Evolutionary conservation across 345 rosid genomes (phyloP).

Genomic region (Citropsis articulata): DNA sequence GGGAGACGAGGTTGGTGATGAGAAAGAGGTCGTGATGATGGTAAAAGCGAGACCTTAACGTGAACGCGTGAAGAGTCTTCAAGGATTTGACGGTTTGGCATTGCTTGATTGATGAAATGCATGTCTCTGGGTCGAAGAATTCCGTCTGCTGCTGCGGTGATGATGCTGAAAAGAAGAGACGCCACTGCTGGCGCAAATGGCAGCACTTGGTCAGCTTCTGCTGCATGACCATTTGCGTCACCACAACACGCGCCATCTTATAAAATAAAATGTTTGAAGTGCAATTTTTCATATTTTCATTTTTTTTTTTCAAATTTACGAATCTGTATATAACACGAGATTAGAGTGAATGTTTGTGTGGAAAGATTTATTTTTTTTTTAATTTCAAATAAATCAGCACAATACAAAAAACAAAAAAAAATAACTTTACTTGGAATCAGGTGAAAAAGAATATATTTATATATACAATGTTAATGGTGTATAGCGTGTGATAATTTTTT

Average conservation of each 20-base stretch:
- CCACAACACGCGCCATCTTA: not conserved
- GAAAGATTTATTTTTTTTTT: not conserved
- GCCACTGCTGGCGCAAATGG: not conserved
- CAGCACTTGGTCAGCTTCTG: not conserved
- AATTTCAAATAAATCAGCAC: no score
- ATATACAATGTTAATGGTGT: not conserved
- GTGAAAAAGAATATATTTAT: conserved; percentile 21
- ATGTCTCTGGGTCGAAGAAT: not conserved
- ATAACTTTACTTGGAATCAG: conserved; percentile 7
- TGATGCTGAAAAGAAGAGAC: conserved; percentile 1
- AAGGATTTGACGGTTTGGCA: conserved; percentile 27
- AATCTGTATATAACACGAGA: no score
- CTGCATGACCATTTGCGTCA: not conserved
- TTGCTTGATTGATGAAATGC: conserved; percentile 31
- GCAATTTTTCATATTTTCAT: not conserved
- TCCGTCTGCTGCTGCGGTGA: not conserved
- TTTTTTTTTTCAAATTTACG: no score
- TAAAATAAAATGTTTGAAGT: not conserved
- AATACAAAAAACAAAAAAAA: not conserved
- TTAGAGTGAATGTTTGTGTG: not conserved
- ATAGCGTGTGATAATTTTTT: not conserved
- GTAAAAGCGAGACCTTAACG: conserved; percentile 21
- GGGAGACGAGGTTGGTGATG: conserved; percentile 36
- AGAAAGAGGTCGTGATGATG: conserved; percentile 26
- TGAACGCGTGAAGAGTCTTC: conserved; percentile 30